Conservation (phyloP, 1,284 basidiomycete genomes). For the Cryptococcus sp. region DNA sequence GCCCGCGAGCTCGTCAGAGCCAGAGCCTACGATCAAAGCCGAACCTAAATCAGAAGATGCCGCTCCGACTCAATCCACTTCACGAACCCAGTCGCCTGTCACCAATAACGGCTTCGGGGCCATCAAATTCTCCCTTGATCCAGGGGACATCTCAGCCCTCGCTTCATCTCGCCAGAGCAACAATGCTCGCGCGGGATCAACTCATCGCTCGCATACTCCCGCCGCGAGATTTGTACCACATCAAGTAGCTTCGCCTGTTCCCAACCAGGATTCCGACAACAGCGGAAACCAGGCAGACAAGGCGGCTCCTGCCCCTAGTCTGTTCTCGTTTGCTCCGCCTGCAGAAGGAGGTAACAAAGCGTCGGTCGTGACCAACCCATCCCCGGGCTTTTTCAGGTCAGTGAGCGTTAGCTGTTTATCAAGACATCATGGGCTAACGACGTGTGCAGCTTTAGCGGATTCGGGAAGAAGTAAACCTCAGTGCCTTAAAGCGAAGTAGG, state of each 20-base stretch:
- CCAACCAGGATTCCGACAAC: background rate
- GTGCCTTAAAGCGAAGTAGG: too few species aligned
- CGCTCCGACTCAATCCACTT: conserved; percentile 1
- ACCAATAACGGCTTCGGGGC: conserved; percentile 19
- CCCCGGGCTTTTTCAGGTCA: conserved; percentile 38
- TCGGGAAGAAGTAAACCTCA: conserved; percentile 17
- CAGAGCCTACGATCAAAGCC: background rate
- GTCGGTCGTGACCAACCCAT: too few species aligned
- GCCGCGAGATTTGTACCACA: conserved; percentile 9
- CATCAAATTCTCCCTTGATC: conserved; percentile 35
- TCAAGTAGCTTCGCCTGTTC: background rate
- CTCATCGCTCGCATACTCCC: conserved; percentile 20
- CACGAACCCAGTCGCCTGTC: conserved; percentile 3
- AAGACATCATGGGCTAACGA: background rate
- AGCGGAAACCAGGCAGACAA: background rate
- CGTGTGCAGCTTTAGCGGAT: conserved; percentile 27
- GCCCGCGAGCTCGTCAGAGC: background rate
- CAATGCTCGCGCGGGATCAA: background rate
- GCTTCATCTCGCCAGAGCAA: conserved; percentile 12
- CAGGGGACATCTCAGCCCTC: conserved; percentile 16
- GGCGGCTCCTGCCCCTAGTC: background rate
- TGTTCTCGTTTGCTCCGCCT: conserved; percentile 8
- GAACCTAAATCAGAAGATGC: background rate
- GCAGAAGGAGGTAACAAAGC: conserved; percentile 5
- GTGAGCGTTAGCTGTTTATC: conserved; percentile 5